Base-by-base conservation (phyloP, 2,329 filamentous ascomycete genomes). In the Mollisiaceae sp. region DNA sequence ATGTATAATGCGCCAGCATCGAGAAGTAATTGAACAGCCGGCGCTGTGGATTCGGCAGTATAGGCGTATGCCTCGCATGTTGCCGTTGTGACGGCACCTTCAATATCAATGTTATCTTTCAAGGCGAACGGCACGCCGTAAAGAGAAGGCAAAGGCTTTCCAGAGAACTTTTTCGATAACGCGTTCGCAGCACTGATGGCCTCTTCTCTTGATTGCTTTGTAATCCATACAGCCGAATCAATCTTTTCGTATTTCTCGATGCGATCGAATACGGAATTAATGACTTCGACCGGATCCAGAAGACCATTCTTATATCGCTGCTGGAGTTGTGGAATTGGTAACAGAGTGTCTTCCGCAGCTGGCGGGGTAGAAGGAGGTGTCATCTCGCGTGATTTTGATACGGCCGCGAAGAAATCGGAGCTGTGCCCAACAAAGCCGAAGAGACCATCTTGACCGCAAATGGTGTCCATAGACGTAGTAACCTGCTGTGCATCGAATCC, bases 61-160 rank as follows among this genome's bases (percentile, higher is more conserved):
- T 84, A 84, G 2, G 82, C 75, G 41, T 83, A 81, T n/a, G 76
- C 75, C 27, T 81, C 80, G 64, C 84, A 86, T 1, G 80, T 84
- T 1, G 80, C 80, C 2, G 85, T 86, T 0, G 85, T 87, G 0
- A 75, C 75, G 8, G 85, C 67, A 0, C 81, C 80, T 14, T 79
- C 78, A 15, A 86, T 77, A 67, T 87, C 84, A 60, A 86, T 83
- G 47, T 78, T 83, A 72, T 87, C 85, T 71, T 87, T 87, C 59
- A 86, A 78, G 1, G 81, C 82, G 68, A 87, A 88, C 0, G 85
- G 85, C 1, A 87, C 74, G 35, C 85, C 85, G 67, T 81, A 87
- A 0, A 88, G 77, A 4, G 83, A 82, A 8, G 83, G 82, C 38
- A 82, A 79, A n/a, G 80, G 74, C 43, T 78, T 79, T 8, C 77